These are phyloP conservation scores for Cicer arietinum DNA, from an alignment of 306 rosid species.

Conservation along the genomic window DNA sequence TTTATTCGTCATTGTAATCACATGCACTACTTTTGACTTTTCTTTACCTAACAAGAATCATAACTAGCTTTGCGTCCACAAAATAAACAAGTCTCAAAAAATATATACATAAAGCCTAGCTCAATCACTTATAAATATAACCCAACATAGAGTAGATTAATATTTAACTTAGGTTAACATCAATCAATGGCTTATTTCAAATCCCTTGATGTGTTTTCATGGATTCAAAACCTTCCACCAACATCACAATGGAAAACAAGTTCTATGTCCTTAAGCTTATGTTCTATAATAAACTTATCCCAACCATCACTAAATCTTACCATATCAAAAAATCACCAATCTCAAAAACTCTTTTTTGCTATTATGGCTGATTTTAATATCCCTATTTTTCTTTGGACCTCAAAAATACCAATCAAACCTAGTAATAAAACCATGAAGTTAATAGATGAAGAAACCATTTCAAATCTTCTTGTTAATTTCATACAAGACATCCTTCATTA, in stretches of 20 bases:
- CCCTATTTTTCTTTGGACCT: slow-evolving; percentile 83
- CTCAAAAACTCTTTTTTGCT: slow-evolving; percentile 54
- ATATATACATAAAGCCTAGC: neutral
- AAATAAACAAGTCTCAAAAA: slow-evolving; percentile 35
- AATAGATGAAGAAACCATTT: slow-evolving; percentile 54
- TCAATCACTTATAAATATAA: slow-evolving; percentile 26
- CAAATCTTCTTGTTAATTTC: slow-evolving; percentile 64
- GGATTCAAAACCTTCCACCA: slow-evolving; percentile 86
- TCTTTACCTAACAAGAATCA: slow-evolving; percentile 48
- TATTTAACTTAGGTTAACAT: neutral
- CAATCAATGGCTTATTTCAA: slow-evolving; percentile 62
- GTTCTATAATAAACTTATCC: slow-evolving; percentile 56
- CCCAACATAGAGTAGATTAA: neutral
- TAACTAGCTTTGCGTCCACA: slow-evolving; percentile 33
- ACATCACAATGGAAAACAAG: slow-evolving; percentile 67
- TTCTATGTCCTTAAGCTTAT: slow-evolving; percentile 57
- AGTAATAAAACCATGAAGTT: slow-evolving; percentile 40
- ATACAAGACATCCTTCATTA: slow-evolving; percentile 74
- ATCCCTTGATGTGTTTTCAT: slow-evolving; percentile 66
- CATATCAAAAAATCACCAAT: slow-evolving; percentile 56
- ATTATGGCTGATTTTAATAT: slow-evolving; percentile 66
- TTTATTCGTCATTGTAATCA: slow-evolving; percentile 38
- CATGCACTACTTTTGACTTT: slow-evolving; percentile 54
- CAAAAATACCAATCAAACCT: slow-evolving; percentile 61
- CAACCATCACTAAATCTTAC: slow-evolving; percentile 78